Percentiles rank a stretch among this genome's conserved stretches.
phyloP scores from a whole-genome alignment of 495 filamentous ascomycete genomes.

The Usnea hakonensis region DNA sequence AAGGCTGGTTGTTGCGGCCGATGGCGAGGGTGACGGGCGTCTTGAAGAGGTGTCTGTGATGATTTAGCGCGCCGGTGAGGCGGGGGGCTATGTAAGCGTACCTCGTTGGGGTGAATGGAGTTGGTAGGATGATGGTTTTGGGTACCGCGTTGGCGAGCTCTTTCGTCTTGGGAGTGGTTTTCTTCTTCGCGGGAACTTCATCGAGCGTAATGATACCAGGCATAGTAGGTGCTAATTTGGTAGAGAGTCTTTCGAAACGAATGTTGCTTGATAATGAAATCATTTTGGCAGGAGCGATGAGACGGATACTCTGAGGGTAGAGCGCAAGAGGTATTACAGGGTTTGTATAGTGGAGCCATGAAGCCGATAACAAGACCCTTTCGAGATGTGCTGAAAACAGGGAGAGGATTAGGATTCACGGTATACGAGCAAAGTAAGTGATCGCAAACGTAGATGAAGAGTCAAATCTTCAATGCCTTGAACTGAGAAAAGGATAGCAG shows the following conservation, averaged over 20 bases:
- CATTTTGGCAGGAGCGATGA: slow-evolving; percentile 8
- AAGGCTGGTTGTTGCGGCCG: slow-evolving; percentile 27
- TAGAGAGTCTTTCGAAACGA: slow-evolving; percentile 1
- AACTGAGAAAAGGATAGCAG: background rate
- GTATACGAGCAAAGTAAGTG: background rate
- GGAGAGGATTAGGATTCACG: background rate
- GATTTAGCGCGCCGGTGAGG: slow-evolving; percentile 8
- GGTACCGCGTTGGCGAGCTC: slow-evolving; percentile 7
- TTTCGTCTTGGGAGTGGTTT: background rate
- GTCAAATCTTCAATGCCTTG: background rate
- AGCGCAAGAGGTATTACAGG: background rate
- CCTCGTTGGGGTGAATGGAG: slow-evolving; percentile 16
- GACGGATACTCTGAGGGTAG: background rate
- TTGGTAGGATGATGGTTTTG: slow-evolving; percentile 17
- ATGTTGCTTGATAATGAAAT: background rate
- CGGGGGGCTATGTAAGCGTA: slow-evolving; percentile 10
- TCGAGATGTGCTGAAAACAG: slow-evolving; percentile 1
- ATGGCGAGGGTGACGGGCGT: slow-evolving; percentile 29
- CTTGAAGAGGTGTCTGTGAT: slow-evolving; percentile 25
- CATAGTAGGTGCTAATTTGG: slow-evolving; percentile 3
- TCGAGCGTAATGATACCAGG: background rate
- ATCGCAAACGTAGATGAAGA: background rate
- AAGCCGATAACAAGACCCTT: background rate
- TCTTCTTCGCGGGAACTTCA: slow-evolving; percentile 4
- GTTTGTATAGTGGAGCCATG: background rate